Percentiles rank a stretch among this genome's conserved stretches.
Conservation (phyloP, 108 stramenopile species). For the Epithemia pelagica region DNA sequence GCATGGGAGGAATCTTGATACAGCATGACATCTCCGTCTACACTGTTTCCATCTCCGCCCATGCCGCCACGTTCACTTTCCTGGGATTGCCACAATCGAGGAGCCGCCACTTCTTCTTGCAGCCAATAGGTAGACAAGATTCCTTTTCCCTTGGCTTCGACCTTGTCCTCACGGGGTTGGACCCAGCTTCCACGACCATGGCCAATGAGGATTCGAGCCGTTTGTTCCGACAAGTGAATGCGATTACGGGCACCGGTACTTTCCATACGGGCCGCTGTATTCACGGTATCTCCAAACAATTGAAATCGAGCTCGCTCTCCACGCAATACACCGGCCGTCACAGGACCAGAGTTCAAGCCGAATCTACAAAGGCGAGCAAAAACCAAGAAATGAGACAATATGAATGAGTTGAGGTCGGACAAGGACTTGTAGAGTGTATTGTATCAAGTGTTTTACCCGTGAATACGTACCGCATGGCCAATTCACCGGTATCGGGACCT, state of each 20-base stretch:
- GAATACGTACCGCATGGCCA: constrained; percentile 10
- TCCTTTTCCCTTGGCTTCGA: constrained; percentile 66
- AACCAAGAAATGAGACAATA: background rate
- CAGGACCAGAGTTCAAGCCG: background rate
- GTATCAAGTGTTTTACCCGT: no score
- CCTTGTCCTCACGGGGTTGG: constrained; percentile 32
- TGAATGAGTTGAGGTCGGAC: no score
- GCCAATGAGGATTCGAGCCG: constrained; percentile 36
- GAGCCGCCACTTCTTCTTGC: background rate
- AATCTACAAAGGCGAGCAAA: background rate
- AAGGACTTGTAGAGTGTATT: no score
- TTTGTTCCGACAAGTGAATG: constrained; percentile 36
- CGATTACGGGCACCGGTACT: constrained; percentile 4
- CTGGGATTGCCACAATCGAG: background rate
- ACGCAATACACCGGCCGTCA: background rate
- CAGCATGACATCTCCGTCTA: no score
- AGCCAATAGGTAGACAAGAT: background rate
- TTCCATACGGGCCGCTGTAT: constrained; percentile 29
- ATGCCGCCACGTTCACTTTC: background rate
- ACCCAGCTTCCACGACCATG: constrained; percentile 39
- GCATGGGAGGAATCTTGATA: no score
- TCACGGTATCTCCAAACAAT: constrained; percentile 82
- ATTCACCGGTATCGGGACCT: constrained; percentile 5
- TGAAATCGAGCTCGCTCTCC: background rate
- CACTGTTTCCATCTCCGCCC: no score